Evolutionary conservation across 148 eudicot genomes (phyloP).

Genomic region (Vaccinium macrocarpon): DNA sequence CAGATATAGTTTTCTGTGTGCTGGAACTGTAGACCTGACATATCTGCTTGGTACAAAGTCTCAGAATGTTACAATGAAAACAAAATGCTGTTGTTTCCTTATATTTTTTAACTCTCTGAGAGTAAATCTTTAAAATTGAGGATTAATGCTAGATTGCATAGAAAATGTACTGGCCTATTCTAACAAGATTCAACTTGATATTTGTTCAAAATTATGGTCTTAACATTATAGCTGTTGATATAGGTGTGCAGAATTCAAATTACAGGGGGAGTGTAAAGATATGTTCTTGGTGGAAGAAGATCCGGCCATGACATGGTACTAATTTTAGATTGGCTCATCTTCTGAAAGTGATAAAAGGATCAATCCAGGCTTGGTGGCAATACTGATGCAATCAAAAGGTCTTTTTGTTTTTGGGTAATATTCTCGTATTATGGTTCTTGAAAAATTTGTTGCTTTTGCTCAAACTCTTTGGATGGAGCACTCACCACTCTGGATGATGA

Average conservation of each 20-base stretch:
- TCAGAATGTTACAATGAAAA: neutral
- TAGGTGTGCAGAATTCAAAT: conserved; percentile 6
- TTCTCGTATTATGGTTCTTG: neutral
- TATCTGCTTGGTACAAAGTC: too few relatives aligned
- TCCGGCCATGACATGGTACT: neutral
- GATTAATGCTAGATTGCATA: too few relatives aligned
- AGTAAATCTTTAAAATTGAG: neutral
- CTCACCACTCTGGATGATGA: neutral
- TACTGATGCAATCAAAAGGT: neutral
- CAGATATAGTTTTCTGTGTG: too few relatives aligned
- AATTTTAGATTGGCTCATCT: neutral
- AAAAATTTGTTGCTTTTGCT: neutral
- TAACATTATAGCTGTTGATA: neutral
- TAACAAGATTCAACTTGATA: neutral
- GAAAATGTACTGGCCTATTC: too few relatives aligned
- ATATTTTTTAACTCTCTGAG: neutral
- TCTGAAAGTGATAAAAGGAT: neutral
- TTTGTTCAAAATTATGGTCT: neutral
- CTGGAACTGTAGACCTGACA: neutral
- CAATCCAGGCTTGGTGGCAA: neutral
- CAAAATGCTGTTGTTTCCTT: neutral
- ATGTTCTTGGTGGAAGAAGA: neutral
- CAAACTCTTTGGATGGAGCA: neutral
- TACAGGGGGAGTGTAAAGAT: neutral
- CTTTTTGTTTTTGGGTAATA: neutral